phyloP scores from a whole-genome alignment of 2,329 filamentous ascomycete species.

The Microsporum ferrugineum region DNA sequence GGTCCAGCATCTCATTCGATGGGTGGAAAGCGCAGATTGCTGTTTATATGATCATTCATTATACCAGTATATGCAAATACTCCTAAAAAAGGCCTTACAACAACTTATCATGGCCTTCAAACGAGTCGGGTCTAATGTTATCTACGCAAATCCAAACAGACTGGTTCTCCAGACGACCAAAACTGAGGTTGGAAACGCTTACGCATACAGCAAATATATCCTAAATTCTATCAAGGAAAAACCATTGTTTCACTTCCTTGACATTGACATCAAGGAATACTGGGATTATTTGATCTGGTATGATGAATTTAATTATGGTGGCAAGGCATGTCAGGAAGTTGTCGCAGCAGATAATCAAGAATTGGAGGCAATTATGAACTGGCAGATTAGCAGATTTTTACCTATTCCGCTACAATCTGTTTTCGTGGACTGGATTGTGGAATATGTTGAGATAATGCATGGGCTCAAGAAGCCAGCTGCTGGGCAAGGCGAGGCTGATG shows the following conservation, averaged over 20 bases:
- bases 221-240: conserved; percentile 94
- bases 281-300: conserved; percentile 99
- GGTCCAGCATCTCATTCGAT: conserved; percentile 92
- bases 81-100: conserved; percentile 93
- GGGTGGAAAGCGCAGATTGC: conserved; percentile 87
- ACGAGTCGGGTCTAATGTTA: conserved; percentile 82
- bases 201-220: conserved; percentile 93
- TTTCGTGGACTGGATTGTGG: conserved; percentile 86
- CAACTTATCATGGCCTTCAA: conserved; percentile 96
- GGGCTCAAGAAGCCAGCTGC: conserved; percentile 57
- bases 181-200: conserved; percentile 90
- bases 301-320: conserved; percentile 97
- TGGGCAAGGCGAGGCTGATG: conserved; percentile 42
- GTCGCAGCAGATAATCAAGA: conserved; percentile 63
- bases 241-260: conserved; percentile 91
- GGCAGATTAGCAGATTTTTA: conserved; percentile 88
- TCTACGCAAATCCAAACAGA: conserved; percentile 87
- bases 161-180: conserved; percentile 92
- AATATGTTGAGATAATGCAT: conserved; percentile 94
- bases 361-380: conserved; percentile 91
- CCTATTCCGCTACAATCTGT: conserved; percentile 66
- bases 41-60: conserved; percentile 91
- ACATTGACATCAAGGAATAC: conserved; percentile 94
- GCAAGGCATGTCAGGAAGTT: conserved; percentile 78
- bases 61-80: conserved; percentile 97